phyloP scores from a whole-genome alignment of 1,139 yeast genomes.

The Wickerhamomyces sp. region DNA sequence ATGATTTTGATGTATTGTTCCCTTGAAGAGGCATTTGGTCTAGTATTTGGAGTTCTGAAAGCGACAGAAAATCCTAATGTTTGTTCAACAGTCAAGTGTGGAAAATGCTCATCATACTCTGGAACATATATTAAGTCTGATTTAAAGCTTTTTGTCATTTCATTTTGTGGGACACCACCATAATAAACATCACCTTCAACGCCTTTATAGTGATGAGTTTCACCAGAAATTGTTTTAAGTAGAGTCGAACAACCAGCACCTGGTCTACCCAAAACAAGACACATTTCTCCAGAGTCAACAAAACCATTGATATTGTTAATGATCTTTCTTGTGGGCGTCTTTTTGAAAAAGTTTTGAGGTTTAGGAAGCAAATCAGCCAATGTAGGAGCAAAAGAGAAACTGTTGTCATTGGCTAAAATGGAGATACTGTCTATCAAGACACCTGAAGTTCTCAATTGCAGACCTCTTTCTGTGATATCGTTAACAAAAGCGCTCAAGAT shows the following conservation, averaged over 20 bases:
- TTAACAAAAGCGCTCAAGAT: constrained; percentile 26
- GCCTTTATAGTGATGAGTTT: constrained; percentile 56
- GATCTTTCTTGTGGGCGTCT: constrained; percentile 10
- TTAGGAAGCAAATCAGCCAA: constrained; percentile 27
- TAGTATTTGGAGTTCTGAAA: constrained; percentile 33
- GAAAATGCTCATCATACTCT: constrained; percentile 49
- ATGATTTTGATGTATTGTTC: constrained; percentile 40
- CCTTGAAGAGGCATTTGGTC: constrained; percentile 35
- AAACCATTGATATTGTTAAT: constrained; percentile 38
- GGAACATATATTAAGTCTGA: constrained; percentile 49
- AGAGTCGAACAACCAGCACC: constrained; percentile 55
- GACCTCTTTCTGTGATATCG: constrained; percentile 31
- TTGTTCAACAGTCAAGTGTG: constrained; percentile 47
- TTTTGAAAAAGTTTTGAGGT: constrained; percentile 17
- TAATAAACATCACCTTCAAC: constrained; percentile 39
- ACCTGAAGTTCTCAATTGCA: constrained; percentile 31
- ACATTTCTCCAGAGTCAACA: constrained; percentile 43
- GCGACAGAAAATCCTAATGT: constrained; percentile 37
- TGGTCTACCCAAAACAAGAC: constrained; percentile 49
- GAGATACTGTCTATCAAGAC: constrained; percentile 25
- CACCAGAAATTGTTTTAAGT: constrained; percentile 49
- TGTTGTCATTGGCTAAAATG: constrained; percentile 31
- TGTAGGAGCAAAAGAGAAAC: constrained; percentile 31
- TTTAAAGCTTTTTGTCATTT: constrained; percentile 41
- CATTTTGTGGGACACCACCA: constrained; percentile 45